A percentile compares a stretch with the other conserved stretches of the same genome.
Conservation (phyloP, 805 yeast genomes). For the Kuraishia hungarica region DNA sequence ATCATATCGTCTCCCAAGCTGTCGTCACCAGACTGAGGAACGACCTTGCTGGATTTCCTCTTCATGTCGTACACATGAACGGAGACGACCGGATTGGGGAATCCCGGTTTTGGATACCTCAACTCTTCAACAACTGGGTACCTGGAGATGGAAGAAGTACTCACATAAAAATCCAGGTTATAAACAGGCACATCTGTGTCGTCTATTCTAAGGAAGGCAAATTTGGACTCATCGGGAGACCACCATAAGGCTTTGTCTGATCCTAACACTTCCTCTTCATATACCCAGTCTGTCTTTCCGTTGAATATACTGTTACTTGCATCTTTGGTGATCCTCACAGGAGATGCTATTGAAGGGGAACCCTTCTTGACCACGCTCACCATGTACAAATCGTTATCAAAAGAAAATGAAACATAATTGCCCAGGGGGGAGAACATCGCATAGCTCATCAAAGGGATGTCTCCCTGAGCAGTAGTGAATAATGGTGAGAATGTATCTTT, state of each 20-base stretch:
- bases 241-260: slow-evolving; percentile 62
- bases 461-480: slow-evolving; percentile 7
- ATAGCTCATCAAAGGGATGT: slow-evolving; percentile 32
- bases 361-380: neutral
- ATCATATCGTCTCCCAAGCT: slow-evolving; percentile 38
- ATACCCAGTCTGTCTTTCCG: slow-evolving; percentile 79
- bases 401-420: slow-evolving; percentile 46
- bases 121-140: slow-evolving; percentile 40
- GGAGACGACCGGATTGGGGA: slow-evolving; percentile 44
- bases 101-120: slow-evolving; percentile 72
- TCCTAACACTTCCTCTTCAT: slow-evolving; percentile 70
- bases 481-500: slow-evolving; percentile 22
- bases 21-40: slow-evolving; percentile 18
- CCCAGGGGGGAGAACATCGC: slow-evolving; percentile 58
- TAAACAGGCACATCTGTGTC: slow-evolving; percentile 51
- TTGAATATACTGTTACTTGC: slow-evolving; percentile 47
- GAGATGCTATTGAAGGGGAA: slow-evolving; percentile 11
- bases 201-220: slow-evolving; percentile 48
- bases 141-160: slow-evolving; percentile 6
- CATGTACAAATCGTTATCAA: slow-evolving; percentile 45
- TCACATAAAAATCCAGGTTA: slow-evolving; percentile 41
- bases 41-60: neutral
- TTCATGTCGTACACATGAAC: slow-evolving; percentile 30
- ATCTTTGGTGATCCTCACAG: slow-evolving; percentile 34
- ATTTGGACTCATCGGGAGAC: slow-evolving; percentile 51